Evolutionary conservation across 2,329 filamentous ascomycete species (phyloP), one percentile per base, ranked within the genome.

Genomic region (Lachnellula hyalina): DNA sequence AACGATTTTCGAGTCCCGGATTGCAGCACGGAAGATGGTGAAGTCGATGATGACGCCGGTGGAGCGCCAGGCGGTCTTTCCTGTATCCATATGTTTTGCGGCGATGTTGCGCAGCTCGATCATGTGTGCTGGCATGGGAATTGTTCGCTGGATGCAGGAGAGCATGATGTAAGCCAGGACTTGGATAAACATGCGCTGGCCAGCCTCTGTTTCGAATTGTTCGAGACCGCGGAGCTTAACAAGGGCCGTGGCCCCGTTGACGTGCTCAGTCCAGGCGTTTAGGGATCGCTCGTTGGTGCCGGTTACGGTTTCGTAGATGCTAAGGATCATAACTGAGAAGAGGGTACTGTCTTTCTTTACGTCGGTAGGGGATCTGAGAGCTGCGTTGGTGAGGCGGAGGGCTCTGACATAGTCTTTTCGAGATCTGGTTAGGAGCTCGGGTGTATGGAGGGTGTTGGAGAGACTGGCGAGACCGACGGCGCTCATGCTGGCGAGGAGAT

Each of bases 111-210:
- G 73, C n/a, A 81, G 71, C 21, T 76, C 69, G 32, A 77, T 65
- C 54, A 81, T 68, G 41, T 71, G 64, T 19, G 71, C 65, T 9
- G 78, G 78, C 72, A 80, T 77, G n/a, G 77, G 74, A 34, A 75
- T 63, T 28, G 72, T 73, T 49, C 72, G 72, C 56, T 78, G 76
- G 32, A 80, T 73, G 62, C 77, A 80, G 61, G 72, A 76, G 60
- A 80, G 74, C 55, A 78, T 70, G 32, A 77, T 73, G 47, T 74
- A 75, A 55, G 79, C 73, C 36, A 71, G 76, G 32, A 80, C 71
- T 76, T 79, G 78, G 49, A 77, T 70, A 59, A 81, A 80, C 77
- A 81, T 78, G 53, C 75, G 72, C 40, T 72, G 67, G 5, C 78
- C 77, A 5, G 76, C 74, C 49, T 68, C 68, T n/a, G 75, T 77